Evolutionary conservation across 306 rosid species (phyloP), one percentile per base, ranked within the genome.

Genomic region (Quercus mongolica): DNA sequence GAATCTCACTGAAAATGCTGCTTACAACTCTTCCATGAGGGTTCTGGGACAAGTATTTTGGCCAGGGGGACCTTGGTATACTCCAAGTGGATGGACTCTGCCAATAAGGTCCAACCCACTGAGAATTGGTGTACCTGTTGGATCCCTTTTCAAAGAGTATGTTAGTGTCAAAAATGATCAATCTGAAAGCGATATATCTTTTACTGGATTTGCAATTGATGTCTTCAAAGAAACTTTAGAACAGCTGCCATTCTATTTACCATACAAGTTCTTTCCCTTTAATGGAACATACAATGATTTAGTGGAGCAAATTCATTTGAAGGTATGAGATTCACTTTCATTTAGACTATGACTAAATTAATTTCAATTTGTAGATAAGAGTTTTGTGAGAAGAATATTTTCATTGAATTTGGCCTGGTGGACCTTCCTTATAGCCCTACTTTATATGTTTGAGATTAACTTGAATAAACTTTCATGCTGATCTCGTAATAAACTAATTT

Each of bases 11-110:
- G 64, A 74, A 78, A 64, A 15, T 19, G 56, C 77, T 21, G 21
- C 69, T 73, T 17, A 61, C 46, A 49, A 8, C 26, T 38, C 72
- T 76, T 86, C 85, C 8, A 84, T 89, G 87, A 73, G 30, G 64
- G 73, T 38, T 72, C 57, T 84, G 17, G 84, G 83, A 52, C 78
- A 70, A 58, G 80, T 89, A n/a, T 28, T 84, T 46, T 86, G 86
- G 89, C 92, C 89, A 14, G 91, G 89, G n/a, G 75, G 78, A 49
- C 78, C 86, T 71, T 57, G 58, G 74, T 12, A n/a, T 11, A 79
- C 23, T 57, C 87, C 91, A 62, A 85, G 52, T 69, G 90, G 86
- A 55, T 82, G 88, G 91, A 35, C 21, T 15, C 26, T 19, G n/a
- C 56, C 77, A 52, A 62, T 79, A 52, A 19, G 44, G 7, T 56